Base-by-base conservation (phyloP, 2,329 filamentous ascomycete genomes). In the Emergomyces africanus region DNA sequence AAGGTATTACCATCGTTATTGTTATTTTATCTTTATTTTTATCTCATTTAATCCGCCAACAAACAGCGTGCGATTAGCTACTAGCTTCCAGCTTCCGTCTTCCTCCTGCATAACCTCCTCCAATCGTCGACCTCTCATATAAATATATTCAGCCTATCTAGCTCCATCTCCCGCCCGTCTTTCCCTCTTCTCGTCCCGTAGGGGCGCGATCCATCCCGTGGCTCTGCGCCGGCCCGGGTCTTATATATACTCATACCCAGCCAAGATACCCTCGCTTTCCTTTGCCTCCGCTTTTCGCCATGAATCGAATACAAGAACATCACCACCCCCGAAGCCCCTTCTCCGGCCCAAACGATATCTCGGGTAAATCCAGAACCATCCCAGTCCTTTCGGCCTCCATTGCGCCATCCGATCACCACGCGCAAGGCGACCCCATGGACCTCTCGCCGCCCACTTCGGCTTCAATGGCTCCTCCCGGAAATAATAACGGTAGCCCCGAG, bases 401-500 rank as follows among this genome's bases (percentile, higher is more conserved):
- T 42, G 67, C 70, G 57, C 70, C 75, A 53, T 74, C 76, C 54
- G 71, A 75, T 53, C 72, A 74, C 54, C 70, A 74, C 54, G 70
- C 74, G 61, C 72, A 75, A 37, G 75, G 74, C 59, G 80, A 81
- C 63, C 75, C 78, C 59, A 83, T 83, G 80, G 79, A 83, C 60
- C 73, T 80, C 57, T 79, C 79, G 59, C 77, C 79, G 49, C 72
- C 78, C 49, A 68, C 75, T 60, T 70, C 74, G 42, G 65, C 71
- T 25, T 71, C 75, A 54, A 79, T 80, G 75, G 76, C 75, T 28
- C 78, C 78, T 56, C 77, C 79, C 28, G 67, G 74, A 56, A 71
- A 77, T 62, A 77, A 71, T 67, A 50, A 50, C 28, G 25, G 28
- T 4, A 80, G 76, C 64, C 75, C 79, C 5, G 77, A 77, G 59